phyloP scores from a whole-genome alignment of 176 grass and related monocot species.

The Eleusine indica region DNA sequence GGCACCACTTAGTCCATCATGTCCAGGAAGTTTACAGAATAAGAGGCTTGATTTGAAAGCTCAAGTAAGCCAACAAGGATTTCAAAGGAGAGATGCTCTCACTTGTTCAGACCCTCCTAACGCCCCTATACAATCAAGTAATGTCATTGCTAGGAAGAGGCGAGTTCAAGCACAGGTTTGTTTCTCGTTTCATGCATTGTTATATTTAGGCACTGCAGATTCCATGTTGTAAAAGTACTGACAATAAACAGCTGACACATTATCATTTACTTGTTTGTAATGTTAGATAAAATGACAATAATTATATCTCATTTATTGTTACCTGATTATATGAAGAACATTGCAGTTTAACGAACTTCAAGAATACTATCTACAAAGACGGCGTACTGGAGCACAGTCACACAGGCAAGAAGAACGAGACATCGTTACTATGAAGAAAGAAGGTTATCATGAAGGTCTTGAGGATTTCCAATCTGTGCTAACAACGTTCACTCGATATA shows the following conservation, averaged over 20 bases:
- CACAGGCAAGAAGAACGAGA: constrained; percentile 76
- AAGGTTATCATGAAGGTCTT: constrained; percentile 87
- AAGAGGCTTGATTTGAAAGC: constrained; percentile 75
- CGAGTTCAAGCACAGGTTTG: constrained; percentile 87
- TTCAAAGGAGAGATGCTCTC: constrained; percentile 86
- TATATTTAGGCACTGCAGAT: background rate
- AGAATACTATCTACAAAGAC: constrained; percentile 95
- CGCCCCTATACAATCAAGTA: constrained; percentile 74
- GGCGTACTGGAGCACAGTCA: constrained; percentile 62
- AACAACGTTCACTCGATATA: constrained; percentile 97
- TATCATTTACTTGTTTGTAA: background rate
- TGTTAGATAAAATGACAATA: constrained; percentile 23
- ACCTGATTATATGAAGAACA: constrained; percentile 38
- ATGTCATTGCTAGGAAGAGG: constrained; percentile 84
- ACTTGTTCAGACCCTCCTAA: constrained; percentile 54
- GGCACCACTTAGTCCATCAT: constrained; percentile 54
- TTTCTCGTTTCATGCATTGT: constrained; percentile 25
- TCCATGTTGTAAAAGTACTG: constrained; percentile 12
- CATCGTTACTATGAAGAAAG: constrained; percentile 60
- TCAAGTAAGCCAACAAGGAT: constrained; percentile 72
- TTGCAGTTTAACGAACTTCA: constrained; percentile 95
- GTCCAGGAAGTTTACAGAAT: constrained; percentile 66
- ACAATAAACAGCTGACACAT: background rate
- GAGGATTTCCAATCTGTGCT: constrained; percentile 99
- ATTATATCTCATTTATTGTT: constrained; percentile 12